Percentiles rank a stretch among this genome's conserved stretches.
These are phyloP conservation scores for Saturnispora mendoncae DNA, from an alignment of 805 yeast species.

Conservation along the genomic window DNA sequence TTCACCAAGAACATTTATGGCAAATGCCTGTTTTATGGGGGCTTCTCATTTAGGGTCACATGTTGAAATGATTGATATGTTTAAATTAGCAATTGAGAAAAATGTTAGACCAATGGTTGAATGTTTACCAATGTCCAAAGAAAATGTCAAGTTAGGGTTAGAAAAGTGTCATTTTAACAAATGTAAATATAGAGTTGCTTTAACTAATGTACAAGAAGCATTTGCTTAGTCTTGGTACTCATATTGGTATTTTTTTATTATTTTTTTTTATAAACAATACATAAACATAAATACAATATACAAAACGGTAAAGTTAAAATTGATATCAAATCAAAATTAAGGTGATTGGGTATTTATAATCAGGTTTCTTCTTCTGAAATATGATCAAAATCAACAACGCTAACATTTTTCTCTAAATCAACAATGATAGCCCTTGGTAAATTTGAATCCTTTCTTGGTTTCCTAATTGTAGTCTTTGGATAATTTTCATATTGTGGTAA, in stretches of 20 bases:
- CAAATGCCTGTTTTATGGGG: slow-evolving; percentile 42
- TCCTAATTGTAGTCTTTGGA: slow-evolving; percentile 6
- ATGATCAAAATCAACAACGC: slow-evolving; percentile 6
- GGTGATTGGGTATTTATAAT: no score
- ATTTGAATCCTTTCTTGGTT: slow-evolving; percentile 47
- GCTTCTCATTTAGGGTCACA: slow-evolving; percentile 56
- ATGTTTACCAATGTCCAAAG: slow-evolving; percentile 44
- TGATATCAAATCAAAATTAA: no score
- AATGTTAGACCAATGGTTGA: slow-evolving; percentile 57
- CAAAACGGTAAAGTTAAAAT: no score
- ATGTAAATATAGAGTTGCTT: slow-evolving; percentile 55
- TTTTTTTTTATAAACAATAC: neutral
- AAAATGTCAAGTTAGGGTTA: slow-evolving; percentile 46
- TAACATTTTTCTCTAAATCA: slow-evolving; percentile 28
- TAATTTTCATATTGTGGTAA: slow-evolving; percentile 2
- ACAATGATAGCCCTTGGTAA: slow-evolving; percentile 35
- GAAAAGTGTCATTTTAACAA: slow-evolving; percentile 46
- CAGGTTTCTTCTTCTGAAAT: neutral
- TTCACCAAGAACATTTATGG: slow-evolving; percentile 34
- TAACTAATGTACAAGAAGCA: slow-evolving; percentile 45
- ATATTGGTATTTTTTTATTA: neutral
- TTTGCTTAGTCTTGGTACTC: slow-evolving; percentile 18
- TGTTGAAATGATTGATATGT: slow-evolving; percentile 56
- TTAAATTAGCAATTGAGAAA: slow-evolving; percentile 53
- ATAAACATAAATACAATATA: neutral